phyloP scores from a whole-genome alignment of 257 asterid species.

The Solanum chilense region DNA sequence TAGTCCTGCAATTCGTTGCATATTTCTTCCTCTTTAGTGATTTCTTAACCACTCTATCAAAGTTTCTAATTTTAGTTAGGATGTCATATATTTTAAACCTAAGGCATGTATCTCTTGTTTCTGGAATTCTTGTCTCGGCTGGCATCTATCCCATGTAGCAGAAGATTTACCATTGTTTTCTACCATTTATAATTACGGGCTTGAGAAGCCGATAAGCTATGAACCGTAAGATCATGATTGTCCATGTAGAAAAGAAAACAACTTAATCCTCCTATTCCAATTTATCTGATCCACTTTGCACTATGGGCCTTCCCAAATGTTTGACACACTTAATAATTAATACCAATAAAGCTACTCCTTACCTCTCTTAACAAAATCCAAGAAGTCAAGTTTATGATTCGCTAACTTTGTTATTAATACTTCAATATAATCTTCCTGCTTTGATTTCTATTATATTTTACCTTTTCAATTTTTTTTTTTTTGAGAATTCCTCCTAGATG shows the following conservation, averaged over 20 bases:
- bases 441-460: background rate
- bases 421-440: background rate
- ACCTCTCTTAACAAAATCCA: background rate
- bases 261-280: background rate
- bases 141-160: background rate
- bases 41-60: background rate
- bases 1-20: background rate
- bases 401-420: background rate
- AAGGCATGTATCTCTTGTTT: background rate
- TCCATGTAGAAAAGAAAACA: background rate
- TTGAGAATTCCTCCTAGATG: background rate
- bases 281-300: background rate
- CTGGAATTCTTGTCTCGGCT: background rate
- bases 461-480: background rate
- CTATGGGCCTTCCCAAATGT: background rate
- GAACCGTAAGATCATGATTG: background rate
- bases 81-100: background rate
- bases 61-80: background rate
- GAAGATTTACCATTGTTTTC: background rate
- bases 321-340: background rate
- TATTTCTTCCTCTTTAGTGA: background rate
- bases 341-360: background rate
- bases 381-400: background rate
- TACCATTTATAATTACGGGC: background rate
- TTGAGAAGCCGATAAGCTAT: background rate